These are phyloP conservation scores for Laguncularia racemosa DNA, from an alignment of 345 rosid species.

Conservation along the genomic window DNA sequence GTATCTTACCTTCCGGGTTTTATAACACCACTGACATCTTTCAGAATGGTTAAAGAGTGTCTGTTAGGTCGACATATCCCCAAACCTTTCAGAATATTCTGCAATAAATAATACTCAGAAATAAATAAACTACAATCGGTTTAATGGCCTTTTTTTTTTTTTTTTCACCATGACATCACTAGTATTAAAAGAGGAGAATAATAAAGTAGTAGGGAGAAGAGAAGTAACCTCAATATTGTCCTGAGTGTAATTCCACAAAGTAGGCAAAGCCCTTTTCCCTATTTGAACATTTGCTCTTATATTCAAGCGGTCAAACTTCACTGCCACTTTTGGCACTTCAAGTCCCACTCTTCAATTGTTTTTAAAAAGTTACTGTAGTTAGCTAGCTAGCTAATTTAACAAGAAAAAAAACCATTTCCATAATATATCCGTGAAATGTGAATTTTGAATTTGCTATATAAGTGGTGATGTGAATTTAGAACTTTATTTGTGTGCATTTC, in stretches of 20 bases:
- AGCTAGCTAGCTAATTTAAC: too few relatives aligned
- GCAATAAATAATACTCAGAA: constrained; percentile 8
- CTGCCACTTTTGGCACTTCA: constrained; percentile 68
- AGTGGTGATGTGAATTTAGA: too few relatives aligned
- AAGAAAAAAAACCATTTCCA: too few relatives aligned
- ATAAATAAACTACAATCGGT: neutral
- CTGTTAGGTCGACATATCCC: constrained; percentile 41
- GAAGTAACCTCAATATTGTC: constrained; percentile 50
- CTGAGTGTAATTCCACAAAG: constrained; percentile 59
- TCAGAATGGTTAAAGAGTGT: constrained; percentile 43
- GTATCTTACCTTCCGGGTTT: constrained; percentile 64
- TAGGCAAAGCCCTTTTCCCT: constrained; percentile 81
- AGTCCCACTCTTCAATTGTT: constrained; percentile 51
- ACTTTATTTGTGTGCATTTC: too few relatives aligned
- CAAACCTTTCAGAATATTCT: constrained; percentile 35
- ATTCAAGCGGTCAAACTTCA: constrained; percentile 60
- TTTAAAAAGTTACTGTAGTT: too few relatives aligned
- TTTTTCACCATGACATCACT: too few relatives aligned
- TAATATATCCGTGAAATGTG: too few relatives aligned
- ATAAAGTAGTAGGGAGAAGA: neutral
- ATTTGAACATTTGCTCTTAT: constrained; percentile 53
- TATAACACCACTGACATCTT: constrained; percentile 52
- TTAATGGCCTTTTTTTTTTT: neutral
- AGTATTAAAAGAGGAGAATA: neutral
- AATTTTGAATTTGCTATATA: too few relatives aligned